Conservation (phyloP, 345 rosid genomes). For the Sonneratia alba region DNA sequence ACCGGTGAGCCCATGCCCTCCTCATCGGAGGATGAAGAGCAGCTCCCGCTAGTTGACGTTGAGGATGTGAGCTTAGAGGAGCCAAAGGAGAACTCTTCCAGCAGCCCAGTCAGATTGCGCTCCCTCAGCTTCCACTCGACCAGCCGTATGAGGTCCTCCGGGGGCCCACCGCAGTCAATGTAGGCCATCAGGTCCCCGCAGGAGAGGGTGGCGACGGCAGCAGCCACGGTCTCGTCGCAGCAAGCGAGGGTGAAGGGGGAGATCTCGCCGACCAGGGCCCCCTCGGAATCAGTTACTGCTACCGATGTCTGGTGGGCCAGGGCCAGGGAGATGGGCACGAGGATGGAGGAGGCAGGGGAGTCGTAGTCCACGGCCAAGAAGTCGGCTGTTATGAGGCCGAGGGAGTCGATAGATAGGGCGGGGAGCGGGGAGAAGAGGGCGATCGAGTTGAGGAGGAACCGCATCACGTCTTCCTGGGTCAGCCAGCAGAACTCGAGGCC, state of each 20-base stretch:
- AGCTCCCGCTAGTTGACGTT: conserved; percentile 10
- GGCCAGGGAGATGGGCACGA: conserved; percentile 38
- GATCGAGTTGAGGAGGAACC: conserved; percentile 63
- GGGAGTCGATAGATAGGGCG: conserved; percentile 50
- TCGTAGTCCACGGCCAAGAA: conserved; percentile 44
- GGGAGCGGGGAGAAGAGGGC: conserved; percentile 61
- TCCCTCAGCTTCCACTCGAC: conserved; percentile 44
- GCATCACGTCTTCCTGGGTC: conserved; percentile 75
- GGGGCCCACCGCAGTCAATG: conserved; percentile 75
- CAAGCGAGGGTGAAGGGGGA: conserved; percentile 59
- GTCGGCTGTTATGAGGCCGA: conserved; percentile 46
- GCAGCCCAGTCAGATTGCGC: conserved; percentile 36
- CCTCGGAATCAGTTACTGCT: conserved; percentile 54
- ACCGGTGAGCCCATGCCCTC: conserved; percentile 25
- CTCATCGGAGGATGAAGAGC: conserved; percentile 51
- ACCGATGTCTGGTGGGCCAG: conserved; percentile 55
- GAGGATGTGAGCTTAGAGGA: conserved; percentile 54
- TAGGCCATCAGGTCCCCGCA: conserved; percentile 79
- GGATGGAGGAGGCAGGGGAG: conserved; percentile 51
- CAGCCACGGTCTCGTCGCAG: conserved; percentile 59
- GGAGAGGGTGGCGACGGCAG: conserved; percentile 62
- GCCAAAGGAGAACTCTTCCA: conserved; percentile 28
- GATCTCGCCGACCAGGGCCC: conserved; percentile 58
- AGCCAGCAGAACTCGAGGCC: conserved; percentile 85
- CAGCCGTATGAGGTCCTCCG: conserved; percentile 52